Conservation (phyloP, 495 filamentous ascomycete genomes). For the Aspergillus indologenus region DNA sequence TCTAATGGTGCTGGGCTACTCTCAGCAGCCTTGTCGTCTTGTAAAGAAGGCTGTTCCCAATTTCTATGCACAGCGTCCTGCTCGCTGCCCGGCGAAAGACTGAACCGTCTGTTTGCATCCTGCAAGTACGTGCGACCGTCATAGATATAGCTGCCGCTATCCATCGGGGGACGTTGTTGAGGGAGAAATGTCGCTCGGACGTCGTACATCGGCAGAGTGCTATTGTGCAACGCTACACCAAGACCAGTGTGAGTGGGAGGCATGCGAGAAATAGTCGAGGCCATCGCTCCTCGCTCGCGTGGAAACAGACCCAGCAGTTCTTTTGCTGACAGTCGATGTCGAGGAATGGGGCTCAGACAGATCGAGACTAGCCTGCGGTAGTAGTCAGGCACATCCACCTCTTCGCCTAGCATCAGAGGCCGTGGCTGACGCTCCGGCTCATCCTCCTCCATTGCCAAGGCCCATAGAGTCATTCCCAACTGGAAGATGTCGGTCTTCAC, state of each 20-base stretch:
- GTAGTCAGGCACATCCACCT: constrained; percentile 54
- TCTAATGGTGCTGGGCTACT: not conserved
- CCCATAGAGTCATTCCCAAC: constrained; percentile 96
- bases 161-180: constrained; percentile 13
- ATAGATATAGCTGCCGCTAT: constrained; percentile 1
- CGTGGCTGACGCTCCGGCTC: constrained; percentile 79
- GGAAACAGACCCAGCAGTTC: constrained; percentile 55
- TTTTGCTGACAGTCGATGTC: constrained; percentile 53
- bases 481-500: constrained; percentile 97
- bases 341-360: constrained; percentile 55
- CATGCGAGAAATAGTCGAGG: constrained; percentile 8
- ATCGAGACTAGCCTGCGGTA: constrained; percentile 56
- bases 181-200: constrained; percentile 16
- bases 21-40: not conserved
- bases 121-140: not conserved
- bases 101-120: not conserved
- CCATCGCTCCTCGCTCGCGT: constrained; percentile 8
- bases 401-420: constrained; percentile 56
- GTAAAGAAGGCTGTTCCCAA: not conserved
- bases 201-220: constrained; percentile 22
- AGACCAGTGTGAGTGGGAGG: constrained; percentile 15
- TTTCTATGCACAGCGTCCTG: no score
- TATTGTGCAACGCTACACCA: constrained; percentile 21
- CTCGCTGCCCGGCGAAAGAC: not conserved
- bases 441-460: constrained; percentile 78